Conservation (phyloP, 2,329 filamentous ascomycete genomes). For the Fusarium redolens region DNA sequence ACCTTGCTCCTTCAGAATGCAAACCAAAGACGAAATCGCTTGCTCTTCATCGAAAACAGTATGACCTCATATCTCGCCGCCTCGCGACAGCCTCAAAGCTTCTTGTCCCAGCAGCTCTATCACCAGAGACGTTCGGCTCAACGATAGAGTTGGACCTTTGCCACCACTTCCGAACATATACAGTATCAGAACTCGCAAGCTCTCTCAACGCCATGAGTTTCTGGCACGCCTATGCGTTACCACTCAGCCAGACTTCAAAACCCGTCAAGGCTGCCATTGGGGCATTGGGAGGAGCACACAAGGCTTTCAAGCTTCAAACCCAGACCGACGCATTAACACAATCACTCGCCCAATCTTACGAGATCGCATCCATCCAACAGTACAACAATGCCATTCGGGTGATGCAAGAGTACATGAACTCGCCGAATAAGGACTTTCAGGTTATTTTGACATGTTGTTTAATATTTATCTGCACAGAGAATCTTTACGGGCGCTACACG, state of each 20-base stretch:
- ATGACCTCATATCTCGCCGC: background rate
- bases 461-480: slow-evolving; percentile 24
- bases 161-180: slow-evolving; percentile 19
- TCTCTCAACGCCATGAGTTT: background rate
- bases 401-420: slow-evolving; percentile 7
- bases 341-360: slow-evolving; percentile 4
- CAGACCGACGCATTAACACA: background rate
- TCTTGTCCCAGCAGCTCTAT: background rate
- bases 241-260: slow-evolving; percentile 1
- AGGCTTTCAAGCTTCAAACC: slow-evolving; percentile 7
- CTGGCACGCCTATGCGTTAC: slow-evolving; percentile 9
- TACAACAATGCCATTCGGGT: slow-evolving; percentile 15
- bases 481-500: background rate
- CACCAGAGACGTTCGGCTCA: background rate
- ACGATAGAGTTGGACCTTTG: slow-evolving; percentile 1
- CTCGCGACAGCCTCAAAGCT: background rate
- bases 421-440: background rate
- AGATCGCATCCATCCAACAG: background rate
- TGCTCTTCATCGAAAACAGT: background rate
- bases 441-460: slow-evolving; percentile 18
- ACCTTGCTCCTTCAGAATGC: background rate
- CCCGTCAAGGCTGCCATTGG: slow-evolving; percentile 1
- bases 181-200: background rate
- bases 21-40: background rate
- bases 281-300: slow-evolving; percentile 21